Conservation (phyloP, 2,329 filamentous ascomycete genomes). For the Aspergillus pseudoglaucus region DNA sequence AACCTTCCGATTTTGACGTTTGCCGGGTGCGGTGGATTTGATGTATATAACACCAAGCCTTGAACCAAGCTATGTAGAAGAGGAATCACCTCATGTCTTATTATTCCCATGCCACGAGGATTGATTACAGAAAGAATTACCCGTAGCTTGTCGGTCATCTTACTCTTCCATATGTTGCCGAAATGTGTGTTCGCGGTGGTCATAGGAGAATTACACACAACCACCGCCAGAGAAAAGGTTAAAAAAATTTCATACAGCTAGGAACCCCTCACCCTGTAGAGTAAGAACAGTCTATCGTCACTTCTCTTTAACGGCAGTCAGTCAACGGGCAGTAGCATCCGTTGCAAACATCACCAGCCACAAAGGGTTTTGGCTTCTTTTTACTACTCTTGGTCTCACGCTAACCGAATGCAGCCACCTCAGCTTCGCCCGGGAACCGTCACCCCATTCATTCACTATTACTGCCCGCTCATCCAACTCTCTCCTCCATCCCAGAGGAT, state of each 20-base stretch:
- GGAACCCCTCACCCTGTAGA: no score
- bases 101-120: conserved; percentile 4
- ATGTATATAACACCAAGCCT: conserved; percentile 37
- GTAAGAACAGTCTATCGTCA: no score
- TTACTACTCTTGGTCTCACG: conserved; percentile 21
- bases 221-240: no score
- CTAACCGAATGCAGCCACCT: conserved; percentile 39
- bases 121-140: not conserved
- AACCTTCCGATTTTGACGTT: conserved; percentile 21
- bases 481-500: conserved; percentile 12
- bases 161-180: no score
- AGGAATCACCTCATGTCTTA: conserved; percentile 10
- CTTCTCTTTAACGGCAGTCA: no score
- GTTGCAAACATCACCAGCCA: conserved; percentile 7
- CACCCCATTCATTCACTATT: conserved; percentile 27
- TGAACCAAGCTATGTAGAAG: conserved; percentile 27
- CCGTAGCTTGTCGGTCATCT: no score
- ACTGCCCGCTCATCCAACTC: conserved; percentile 27
- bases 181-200: no score
- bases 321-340: not conserved
- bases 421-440: conserved; percentile 35
- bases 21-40: conserved; percentile 20
- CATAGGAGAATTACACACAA: no score
- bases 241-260: no score
- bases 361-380: conserved; percentile 17